Evolutionary conservation across 345 rosid genomes (phyloP).

Genomic region (Lepidium africanum): DNA sequence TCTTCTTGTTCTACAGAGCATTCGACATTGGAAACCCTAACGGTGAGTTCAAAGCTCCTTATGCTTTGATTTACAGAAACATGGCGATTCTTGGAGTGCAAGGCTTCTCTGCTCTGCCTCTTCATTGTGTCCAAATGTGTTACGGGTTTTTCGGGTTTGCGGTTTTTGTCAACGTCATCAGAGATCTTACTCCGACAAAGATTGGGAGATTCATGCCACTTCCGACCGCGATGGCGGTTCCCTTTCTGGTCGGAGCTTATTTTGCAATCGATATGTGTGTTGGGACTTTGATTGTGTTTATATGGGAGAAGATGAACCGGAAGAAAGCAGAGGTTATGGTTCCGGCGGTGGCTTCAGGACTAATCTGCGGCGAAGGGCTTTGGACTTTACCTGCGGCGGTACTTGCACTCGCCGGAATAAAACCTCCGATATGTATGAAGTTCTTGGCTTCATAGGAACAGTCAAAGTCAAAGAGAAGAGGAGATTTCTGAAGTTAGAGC

Average conservation of each 20-base stretch:
- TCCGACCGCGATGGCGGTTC: slow-evolving; percentile 85
- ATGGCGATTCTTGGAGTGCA: slow-evolving; percentile 37
- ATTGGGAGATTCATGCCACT: slow-evolving; percentile 80
- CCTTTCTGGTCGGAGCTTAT: slow-evolving; percentile 83
- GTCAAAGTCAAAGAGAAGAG: slow-evolving; percentile 10
- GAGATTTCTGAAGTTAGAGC: neutral
- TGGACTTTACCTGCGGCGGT: slow-evolving; percentile 82
- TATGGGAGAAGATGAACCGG: slow-evolving; percentile 50
- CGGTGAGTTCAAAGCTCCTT: slow-evolving; percentile 88
- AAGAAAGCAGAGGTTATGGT: slow-evolving; percentile 68
- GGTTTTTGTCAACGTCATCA: slow-evolving; percentile 47
- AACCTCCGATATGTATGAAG: slow-evolving; percentile 89
- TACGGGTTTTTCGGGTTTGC: slow-evolving; percentile 77
- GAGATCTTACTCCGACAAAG: slow-evolving; percentile 53
- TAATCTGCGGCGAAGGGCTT: slow-evolving; percentile 88
- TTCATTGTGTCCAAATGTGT: slow-evolving; percentile 35
- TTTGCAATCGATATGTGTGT: slow-evolving; percentile 85
- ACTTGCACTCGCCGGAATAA: slow-evolving; percentile 74
- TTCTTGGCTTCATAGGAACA: slow-evolving; percentile 42
- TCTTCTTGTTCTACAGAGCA: slow-evolving; percentile 83
- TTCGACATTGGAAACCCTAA: slow-evolving; percentile 86
- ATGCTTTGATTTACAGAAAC: slow-evolving; percentile 78
- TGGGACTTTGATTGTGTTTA: slow-evolving; percentile 64
- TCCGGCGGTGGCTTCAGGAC: slow-evolving; percentile 84
- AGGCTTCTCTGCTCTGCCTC: slow-evolving; percentile 37